phyloP scores from a whole-genome alignment of 2,329 filamentous ascomycete species.

The Thermothelomyces thermophilus region DNA sequence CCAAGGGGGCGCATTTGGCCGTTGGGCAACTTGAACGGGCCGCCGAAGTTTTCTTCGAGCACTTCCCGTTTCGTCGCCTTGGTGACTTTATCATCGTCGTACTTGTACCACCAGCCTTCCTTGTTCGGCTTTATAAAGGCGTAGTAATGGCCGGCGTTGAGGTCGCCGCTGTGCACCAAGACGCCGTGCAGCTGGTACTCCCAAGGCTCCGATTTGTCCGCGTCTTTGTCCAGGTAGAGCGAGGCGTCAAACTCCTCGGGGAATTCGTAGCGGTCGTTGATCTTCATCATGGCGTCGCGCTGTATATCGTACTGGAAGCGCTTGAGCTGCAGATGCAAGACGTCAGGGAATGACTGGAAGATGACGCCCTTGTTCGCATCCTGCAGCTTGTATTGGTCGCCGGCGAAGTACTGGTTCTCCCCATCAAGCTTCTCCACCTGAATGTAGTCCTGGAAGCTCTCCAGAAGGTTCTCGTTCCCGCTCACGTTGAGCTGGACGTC shows the following conservation, averaged over 20 bases:
- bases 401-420: constrained; percentile 96
- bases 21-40: constrained; percentile 60
- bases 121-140: constrained; percentile 92
- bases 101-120: constrained; percentile 92
- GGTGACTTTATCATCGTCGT: constrained; percentile 96
- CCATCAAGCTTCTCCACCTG: constrained; percentile 95
- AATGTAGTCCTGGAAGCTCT: constrained; percentile 94
- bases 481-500: constrained; percentile 96
- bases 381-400: constrained; percentile 82
- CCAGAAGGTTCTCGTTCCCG: constrained; percentile 85
- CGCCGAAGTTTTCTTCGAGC: constrained; percentile 93
- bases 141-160: constrained; percentile 98
- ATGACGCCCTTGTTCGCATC: constrained; percentile 98
- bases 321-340: constrained; percentile 91
- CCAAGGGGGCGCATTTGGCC: constrained; percentile 39
- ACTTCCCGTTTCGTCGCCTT: constrained; percentile 86
- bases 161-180: constrained; percentile 89
- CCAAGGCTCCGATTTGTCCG: constrained; percentile 84
- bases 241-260: constrained; percentile 77
- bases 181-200: constrained; percentile 91
- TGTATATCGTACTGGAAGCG: constrained; percentile 97
- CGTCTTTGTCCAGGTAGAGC: constrained; percentile 79
- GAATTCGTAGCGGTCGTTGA: constrained; percentile 89
- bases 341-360: constrained; percentile 89
- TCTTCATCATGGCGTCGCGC: constrained; percentile 97